Percentiles rank a stretch among this genome's conserved stretches.
phyloP scores from a whole-genome alignment of 139 green algal genomes.

The Spirogloea muscicola region DNA sequence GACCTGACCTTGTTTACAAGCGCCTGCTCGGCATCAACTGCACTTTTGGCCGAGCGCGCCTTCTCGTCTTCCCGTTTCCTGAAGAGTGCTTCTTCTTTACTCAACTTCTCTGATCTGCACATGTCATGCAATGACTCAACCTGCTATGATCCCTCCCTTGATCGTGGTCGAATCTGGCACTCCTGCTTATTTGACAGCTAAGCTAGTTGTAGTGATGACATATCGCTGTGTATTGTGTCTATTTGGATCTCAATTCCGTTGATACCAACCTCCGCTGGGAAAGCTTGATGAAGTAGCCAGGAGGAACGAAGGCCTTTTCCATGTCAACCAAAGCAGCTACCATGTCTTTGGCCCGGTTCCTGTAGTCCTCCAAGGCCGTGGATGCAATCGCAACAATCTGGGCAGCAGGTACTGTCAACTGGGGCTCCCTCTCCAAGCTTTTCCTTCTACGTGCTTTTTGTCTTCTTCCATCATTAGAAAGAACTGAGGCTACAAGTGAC shows the following conservation, averaged over 20 bases:
- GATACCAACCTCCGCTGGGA: neutral
- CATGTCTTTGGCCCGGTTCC: conserved; percentile 48
- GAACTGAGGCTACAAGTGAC: too few relatives aligned
- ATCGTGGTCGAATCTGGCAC: neutral
- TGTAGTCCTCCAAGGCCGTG: conserved; percentile 17
- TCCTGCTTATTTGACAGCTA: conserved; percentile 1
- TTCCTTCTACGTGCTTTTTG: too few relatives aligned
- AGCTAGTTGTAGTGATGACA: neutral
- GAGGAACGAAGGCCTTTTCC: conserved; percentile 82
- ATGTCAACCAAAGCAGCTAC: conserved; percentile 79
- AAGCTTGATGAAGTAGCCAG: conserved; percentile 75
- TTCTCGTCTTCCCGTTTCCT: conserved; percentile 9
- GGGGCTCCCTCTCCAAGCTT: too few relatives aligned
- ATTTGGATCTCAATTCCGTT: neutral
- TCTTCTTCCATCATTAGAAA: too few relatives aligned
- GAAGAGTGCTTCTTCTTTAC: neutral
- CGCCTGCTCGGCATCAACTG: too few relatives aligned
- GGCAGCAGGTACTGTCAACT: too few relatives aligned
- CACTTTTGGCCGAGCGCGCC: too few relatives aligned
- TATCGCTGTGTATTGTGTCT: neutral
- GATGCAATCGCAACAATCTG: conserved; percentile 23
- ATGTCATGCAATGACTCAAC: neutral
- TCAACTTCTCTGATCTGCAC: conserved; percentile 1
- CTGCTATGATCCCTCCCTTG: too few relatives aligned
- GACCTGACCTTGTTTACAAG: too few relatives aligned